Percentiles rank a stretch among this genome's conserved stretches.
Evolutionary conservation across 345 rosid genomes (phyloP).

Genomic region (Syzygium aqueum): DNA sequence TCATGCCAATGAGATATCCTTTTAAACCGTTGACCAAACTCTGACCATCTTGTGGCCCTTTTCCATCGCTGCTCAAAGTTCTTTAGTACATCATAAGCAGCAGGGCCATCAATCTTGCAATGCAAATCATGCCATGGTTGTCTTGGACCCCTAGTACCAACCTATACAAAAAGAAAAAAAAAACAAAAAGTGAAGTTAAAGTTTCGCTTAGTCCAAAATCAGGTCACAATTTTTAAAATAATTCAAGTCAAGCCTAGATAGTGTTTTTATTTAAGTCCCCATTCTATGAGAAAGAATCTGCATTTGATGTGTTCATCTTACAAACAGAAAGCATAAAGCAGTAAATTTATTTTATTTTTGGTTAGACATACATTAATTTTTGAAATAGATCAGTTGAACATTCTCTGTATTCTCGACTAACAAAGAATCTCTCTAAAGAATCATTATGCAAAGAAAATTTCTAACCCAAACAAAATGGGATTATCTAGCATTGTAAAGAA

Average conservation of each 20-base stretch:
- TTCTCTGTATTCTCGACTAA: not conserved
- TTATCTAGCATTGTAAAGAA: not conserved
- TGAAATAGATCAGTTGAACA: not conserved
- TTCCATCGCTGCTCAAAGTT: slow-evolving; percentile 95
- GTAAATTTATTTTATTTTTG: not conserved
- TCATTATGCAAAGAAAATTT: not conserved
- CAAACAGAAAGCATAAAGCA: not conserved
- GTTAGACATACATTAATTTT: not conserved
- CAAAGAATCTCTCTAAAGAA: not conserved
- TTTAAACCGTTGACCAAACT: slow-evolving; percentile 49
- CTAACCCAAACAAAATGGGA: not conserved
- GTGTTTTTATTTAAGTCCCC: not conserved
- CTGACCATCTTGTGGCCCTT: slow-evolving; percentile 71
- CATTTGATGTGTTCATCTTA: not conserved
- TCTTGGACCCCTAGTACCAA: slow-evolving; percentile 64
- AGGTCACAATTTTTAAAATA: not conserved
- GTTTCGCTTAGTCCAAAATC: not conserved
- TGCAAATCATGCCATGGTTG: slow-evolving; percentile 92
- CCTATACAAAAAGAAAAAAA: slow-evolving; percentile 20
- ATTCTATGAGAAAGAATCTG: not conserved
- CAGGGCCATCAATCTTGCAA: slow-evolving; percentile 90
- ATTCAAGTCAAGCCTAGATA: not conserved
- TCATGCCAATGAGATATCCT: slow-evolving; percentile 70
- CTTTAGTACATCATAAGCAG: slow-evolving; percentile 77
- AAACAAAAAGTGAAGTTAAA: not conserved